Evolutionary conservation across 176 grass and related monocot species (phyloP), one percentile per base, ranked within the genome.

Genomic region (Eleusine coracana): DNA sequence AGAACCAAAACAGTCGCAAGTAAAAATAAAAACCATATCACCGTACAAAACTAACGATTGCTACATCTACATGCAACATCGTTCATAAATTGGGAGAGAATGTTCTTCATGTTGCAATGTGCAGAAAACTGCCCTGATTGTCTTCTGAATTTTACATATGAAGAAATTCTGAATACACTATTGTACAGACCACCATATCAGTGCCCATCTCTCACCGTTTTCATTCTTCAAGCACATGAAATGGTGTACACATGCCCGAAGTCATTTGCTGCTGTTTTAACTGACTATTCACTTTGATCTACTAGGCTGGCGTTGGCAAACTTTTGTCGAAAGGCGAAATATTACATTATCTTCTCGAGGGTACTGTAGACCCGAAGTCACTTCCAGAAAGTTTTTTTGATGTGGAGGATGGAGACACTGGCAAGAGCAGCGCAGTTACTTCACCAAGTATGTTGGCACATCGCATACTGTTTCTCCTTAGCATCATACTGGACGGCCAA

Each of bases 301-400:
- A 56, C 36, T 84, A 98, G 96, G 89, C 73, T 83, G 76, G 58
- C 65, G 52, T 29, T 74, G 92, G 44, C 42, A 87, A 68, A 48
- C 45, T 73, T 66, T 60, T 93, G 73, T 70, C 84, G 20, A 95
- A 87, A 81, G 86, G 80, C 29, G 89, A 91, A 78, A 62, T 78
- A 20, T 76, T 98, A 46, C 91, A 90, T 68, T 88, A 85, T 87
- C 54, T 95, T 77, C 80, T 95, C n/a, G 96, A 95, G 80, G 92
- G 89, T 38, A 80, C 76, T 81, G 52, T 93, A 12, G 89, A 90
- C 76, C 78, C 82, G 12, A 77, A 48, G 73, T 77, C 70, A 23
- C 79, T 89, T 86, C 52, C 87, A 70, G 88, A 87, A 44, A 62
- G 14, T 74, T 63, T 93, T 27, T 74, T 81, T 84, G 92, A 93